phyloP scores from a whole-genome alignment of 805 yeast genomes.

The Yarrowia sp. region DNA sequence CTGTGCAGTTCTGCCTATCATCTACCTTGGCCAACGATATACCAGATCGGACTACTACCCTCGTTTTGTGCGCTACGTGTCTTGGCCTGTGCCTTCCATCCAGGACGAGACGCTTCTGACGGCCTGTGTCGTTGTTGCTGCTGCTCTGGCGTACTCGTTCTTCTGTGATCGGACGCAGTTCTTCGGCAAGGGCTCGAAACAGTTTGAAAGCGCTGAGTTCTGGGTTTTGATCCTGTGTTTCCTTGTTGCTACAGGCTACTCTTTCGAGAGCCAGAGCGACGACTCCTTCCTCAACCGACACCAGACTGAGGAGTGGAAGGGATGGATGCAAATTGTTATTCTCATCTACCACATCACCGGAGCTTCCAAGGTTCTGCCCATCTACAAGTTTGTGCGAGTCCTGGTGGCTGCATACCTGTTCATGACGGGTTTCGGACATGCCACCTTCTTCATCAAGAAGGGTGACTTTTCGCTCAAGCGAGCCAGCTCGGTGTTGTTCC shows the following conservation, averaged over 20 bases:
- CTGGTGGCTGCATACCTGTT: slow-evolving; percentile 35
- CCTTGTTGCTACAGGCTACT: slow-evolving; percentile 16
- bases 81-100: slow-evolving; percentile 21
- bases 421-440: slow-evolving; percentile 35
- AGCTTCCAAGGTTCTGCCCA: slow-evolving; percentile 33
- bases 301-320: slow-evolving; percentile 35
- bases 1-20: slow-evolving; percentile 27
- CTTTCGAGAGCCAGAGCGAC: slow-evolving; percentile 26
- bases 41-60: slow-evolving; percentile 8
- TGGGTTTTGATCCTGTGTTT: slow-evolving; percentile 20
- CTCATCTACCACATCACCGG: slow-evolving; percentile 35
- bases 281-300: slow-evolving; percentile 34
- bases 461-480: slow-evolving; percentile 33
- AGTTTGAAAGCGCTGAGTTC: slow-evolving; percentile 29
- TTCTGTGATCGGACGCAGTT: slow-evolving; percentile 33
- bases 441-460: slow-evolving; percentile 32
- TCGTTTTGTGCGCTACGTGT: slow-evolving; percentile 21
- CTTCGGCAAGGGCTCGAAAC: slow-evolving; percentile 32
- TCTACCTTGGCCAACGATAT: slow-evolving; percentile 10
- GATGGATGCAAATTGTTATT: slow-evolving; percentile 35
- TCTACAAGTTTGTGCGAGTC: slow-evolving; percentile 33
- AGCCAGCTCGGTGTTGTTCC: slow-evolving; percentile 32
- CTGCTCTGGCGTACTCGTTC: slow-evolving; percentile 31
- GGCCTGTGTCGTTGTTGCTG: slow-evolving; percentile 24
- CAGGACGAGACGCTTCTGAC: slow-evolving; percentile 13